Base-by-base conservation (phyloP, 345 rosid genomes). In the Hirschfeldia incana region DNA sequence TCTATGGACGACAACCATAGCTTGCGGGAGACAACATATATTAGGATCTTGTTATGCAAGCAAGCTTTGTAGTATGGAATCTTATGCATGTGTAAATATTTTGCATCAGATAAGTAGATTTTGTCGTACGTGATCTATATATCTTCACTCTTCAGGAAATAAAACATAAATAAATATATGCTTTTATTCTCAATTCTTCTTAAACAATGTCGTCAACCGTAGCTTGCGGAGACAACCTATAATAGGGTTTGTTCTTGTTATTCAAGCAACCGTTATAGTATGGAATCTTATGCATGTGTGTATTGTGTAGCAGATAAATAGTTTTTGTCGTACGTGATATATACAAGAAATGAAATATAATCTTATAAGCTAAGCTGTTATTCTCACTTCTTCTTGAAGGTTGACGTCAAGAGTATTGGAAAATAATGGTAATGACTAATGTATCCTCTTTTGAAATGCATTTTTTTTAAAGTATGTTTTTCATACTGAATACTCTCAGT, bases 121-220 rank as follows among this genome's bases (percentile, higher is more conserved):
- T 79, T 49, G 75, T 79, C 78, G 58, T 73, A 73, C 82, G 78
- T 73, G 63, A 79, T 68, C 42, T 37, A 62, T 74, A 21, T 21
- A 21, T 21, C 21, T 21, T 21, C 21, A 21, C 21, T 21, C 21
- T 21, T 21, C 49, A 73, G 16, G 65, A 61, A 49, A 46, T 28
- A 16, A 17, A n/a, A 32, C 33, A 79, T 13, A 29, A 8, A 21
- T 21, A 21, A 21, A 21, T 21, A 21, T 21, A 21, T 21, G 21
- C 21, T 21, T 21, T 21, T 21, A 21, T 21, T 21, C 21, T 21
- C 21, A 21, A 21, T 21, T 21, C 21, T 21, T 21, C 21, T 21
- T 21, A 21, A 21, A 21, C 21, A 21, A 21, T 21, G 21, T 21
- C 72, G 72, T 55, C 67, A 72, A 21, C 72, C 61, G 36, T 60